Evolutionary conservation across 352 stramenopile species (phyloP).

Genomic region (Phytophthora tentaculata): DNA sequence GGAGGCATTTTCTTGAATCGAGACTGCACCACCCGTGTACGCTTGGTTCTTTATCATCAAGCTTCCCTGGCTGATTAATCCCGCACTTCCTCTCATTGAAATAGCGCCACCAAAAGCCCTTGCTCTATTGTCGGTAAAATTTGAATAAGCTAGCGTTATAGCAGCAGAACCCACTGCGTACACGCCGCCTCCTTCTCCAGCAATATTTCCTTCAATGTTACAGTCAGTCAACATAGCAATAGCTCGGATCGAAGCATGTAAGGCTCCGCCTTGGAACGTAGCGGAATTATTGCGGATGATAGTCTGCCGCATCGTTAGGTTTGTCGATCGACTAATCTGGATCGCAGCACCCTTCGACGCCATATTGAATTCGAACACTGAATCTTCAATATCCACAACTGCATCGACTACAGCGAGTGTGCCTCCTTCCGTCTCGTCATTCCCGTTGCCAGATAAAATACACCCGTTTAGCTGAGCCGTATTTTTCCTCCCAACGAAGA

Average conservation of each 20-base stretch:
- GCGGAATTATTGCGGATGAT: constrained; percentile 50
- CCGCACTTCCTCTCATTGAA: constrained; percentile 37
- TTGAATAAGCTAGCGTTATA: constrained; percentile 28
- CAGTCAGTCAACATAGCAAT: constrained; percentile 40
- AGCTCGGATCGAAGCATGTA: constrained; percentile 56
- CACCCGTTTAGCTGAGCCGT: constrained; percentile 28
- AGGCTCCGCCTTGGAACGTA: constrained; percentile 39
- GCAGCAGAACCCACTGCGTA: constrained; percentile 49
- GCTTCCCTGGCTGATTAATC: constrained; percentile 18
- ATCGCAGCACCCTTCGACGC: constrained; percentile 53
- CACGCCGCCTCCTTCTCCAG: constrained; percentile 51
- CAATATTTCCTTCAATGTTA: constrained; percentile 47
- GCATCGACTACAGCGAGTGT: constrained; percentile 56
- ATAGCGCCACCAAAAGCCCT: constrained; percentile 54
- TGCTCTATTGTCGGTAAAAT: constrained; percentile 37
- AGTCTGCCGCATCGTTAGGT: constrained; percentile 35
- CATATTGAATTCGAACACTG: constrained; percentile 50
- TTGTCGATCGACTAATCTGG: constrained; percentile 47
- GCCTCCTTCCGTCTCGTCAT: constrained; percentile 48
- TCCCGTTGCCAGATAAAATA: constrained; percentile 45
- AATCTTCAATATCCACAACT: constrained; percentile 33
- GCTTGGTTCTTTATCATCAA: constrained; percentile 45
- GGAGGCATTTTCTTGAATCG: constrained; percentile 45
- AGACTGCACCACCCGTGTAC: constrained; percentile 57
- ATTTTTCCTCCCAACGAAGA: constrained; percentile 67